Conservation (phyloP, 768 basidiomycete genomes). For the Leccinum uliginosum region DNA sequence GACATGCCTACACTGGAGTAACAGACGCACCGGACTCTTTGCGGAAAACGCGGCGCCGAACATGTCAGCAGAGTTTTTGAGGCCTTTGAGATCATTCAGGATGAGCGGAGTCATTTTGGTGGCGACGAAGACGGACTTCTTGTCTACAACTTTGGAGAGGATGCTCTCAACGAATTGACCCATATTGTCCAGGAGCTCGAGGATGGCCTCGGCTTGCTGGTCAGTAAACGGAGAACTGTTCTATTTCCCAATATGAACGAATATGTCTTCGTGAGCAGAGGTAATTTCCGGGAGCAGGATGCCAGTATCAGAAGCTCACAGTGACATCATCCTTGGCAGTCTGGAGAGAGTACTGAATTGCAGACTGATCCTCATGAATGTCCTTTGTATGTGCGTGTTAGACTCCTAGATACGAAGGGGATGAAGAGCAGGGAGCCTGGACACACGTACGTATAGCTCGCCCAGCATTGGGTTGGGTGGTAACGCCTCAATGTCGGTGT, state of each 20-base stretch:
- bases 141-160: not conserved
- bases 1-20: not conserved
- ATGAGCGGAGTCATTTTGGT: rapidly evolving
- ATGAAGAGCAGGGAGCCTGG: not conserved
- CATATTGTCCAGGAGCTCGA: rapidly evolving
- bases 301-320: slow-evolving; percentile 2
- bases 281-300: not conserved
- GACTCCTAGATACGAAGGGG: not conserved
- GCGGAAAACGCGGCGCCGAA: not conserved
- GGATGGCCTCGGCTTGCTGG: not conserved
- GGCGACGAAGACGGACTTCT: not conserved
- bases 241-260: not conserved
- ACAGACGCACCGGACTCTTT: slow-evolving; percentile 4
- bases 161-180: not conserved
- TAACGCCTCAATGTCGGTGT: not conserved
- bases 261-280: not conserved
- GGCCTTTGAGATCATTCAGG: not conserved
- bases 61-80: not conserved
- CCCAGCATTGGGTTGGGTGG: rapidly evolving
- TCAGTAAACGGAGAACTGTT: not conserved
- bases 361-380: rapidly evolving
- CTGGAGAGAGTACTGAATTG: rapidly evolving
- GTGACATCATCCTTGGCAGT: not conserved
- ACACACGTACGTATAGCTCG: not conserved
- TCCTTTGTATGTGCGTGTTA: not conserved